Base-by-base conservation (phyloP, 805 yeast species). In the Candida montana region DNA sequence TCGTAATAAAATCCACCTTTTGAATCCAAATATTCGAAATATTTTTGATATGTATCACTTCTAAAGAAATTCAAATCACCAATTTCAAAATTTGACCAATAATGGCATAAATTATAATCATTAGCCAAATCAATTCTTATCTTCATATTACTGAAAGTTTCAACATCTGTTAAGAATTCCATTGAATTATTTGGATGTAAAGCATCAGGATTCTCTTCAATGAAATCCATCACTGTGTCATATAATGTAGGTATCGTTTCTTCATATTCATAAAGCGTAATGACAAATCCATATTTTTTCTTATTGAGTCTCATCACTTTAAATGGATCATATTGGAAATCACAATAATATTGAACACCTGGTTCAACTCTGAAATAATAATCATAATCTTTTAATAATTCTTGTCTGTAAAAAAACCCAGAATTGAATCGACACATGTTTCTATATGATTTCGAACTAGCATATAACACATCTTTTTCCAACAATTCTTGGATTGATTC, bases 331-430 rank as follows among this genome's bases (percentile, higher is more conserved):
- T 81, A 81, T 54, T 78, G 79, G 53, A 85, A 77, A 64, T 93
- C 97, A 64, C 98, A 93, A 61, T 71, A 84, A 60, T 85, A 84
- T 55, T 85, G 80, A 37, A 90, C 89, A 49, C 81, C 88, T 0
- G 99, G 99, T 61, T 91, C 99, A 11, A 91, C 96, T 49, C 99
- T 74, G 79, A 95, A 90, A 65, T 91, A 91, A 71, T 82, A 93
- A 47, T 88, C 91, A 65, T 85, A 93, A 27, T 81, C 70, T 34
- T 68, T 61, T 52, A 90, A 64, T 34, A 88, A 58, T 42, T 79
- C 78, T 56, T 89, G 95, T 57, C 84, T 76, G 67, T 78, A 91
- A 65, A 93, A 93, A 59, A 72, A 85, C 0, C 98, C 97, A 3
- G 95, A 83, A 58, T 93, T 91, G 67, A 83, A 91, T 30, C 96